These are phyloP conservation scores for Tetrahymena malaccensis DNA, from an alignment of 73 alveolate species.

Conservation along the genomic window DNA sequence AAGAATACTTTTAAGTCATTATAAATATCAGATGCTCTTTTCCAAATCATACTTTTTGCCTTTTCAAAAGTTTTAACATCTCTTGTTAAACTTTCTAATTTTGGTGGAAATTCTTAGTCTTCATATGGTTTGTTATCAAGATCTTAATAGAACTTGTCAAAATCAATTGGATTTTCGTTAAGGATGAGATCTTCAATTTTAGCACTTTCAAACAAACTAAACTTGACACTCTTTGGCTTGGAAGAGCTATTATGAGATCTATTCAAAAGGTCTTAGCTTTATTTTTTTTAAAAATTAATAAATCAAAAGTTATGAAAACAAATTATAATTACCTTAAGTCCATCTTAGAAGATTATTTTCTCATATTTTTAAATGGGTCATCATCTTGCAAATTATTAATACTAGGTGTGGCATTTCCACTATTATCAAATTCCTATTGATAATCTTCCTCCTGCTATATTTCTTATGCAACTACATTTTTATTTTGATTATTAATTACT, in stretches of 20 bases:
- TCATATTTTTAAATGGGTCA: not conserved
- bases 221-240: not conserved
- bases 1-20: conserved; percentile 26
- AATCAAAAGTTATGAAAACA: not conserved
- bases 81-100: conserved; percentile 23
- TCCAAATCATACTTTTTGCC: conserved; percentile 50
- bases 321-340: not conserved
- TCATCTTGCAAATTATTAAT: not conserved
- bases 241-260: not conserved
- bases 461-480: not conserved
- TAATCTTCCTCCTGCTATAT: not conserved
- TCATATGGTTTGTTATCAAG: not conserved
- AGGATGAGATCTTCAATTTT: not conserved
- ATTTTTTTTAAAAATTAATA: not conserved
- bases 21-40: conserved; percentile 6
- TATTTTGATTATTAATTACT: not conserved
- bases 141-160: not conserved
- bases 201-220: not conserved
- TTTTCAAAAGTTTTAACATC: conserved; percentile 44
- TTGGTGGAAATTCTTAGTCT: conserved; percentile 60
- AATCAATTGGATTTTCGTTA: not conserved
- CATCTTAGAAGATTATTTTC: not conserved
- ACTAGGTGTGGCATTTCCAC: not conserved
- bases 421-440: not conserved
- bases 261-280: not conserved